Conservation (phyloP, 345 rosid species). For the Ceriops decandra region DNA sequence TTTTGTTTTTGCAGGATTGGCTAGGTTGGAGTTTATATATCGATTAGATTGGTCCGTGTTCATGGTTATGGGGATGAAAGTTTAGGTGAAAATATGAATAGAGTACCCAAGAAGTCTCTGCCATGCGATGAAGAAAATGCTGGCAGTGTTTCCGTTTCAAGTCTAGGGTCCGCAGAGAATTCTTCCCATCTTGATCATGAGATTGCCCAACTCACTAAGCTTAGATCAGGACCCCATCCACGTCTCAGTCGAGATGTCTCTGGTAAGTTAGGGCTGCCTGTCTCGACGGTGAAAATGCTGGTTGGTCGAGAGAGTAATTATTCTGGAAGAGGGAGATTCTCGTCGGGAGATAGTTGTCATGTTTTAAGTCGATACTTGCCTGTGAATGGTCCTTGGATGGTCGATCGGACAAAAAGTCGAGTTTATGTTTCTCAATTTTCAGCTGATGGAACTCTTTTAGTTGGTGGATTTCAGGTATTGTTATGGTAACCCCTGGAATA, state of each 20-base stretch:
- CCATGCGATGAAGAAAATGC: slow-evolving; percentile 26
- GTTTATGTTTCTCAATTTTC: slow-evolving; percentile 68
- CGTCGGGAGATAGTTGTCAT: slow-evolving; percentile 56
- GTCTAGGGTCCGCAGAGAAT: slow-evolving; percentile 5
- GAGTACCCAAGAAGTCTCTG: slow-evolving; percentile 15
- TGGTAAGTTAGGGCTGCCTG: slow-evolving; percentile 32
- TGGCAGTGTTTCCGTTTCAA: slow-evolving; percentile 3
- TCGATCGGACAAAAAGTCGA: slow-evolving; percentile 38
- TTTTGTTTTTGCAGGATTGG: too few species aligned
- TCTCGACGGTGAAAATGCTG: slow-evolving; percentile 59
- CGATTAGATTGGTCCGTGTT: neutral
- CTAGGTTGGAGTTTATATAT: too few species aligned
- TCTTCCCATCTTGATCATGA: slow-evolving; percentile 40
- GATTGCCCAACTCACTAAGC: slow-evolving; percentile 46
- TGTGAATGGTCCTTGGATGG: slow-evolving; percentile 40
- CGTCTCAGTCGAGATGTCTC: slow-evolving; percentile 22
- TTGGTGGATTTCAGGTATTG: slow-evolving; percentile 59
- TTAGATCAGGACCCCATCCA: slow-evolving; percentile 46
- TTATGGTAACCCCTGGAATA: neutral
- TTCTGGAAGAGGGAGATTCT: slow-evolving; percentile 55
- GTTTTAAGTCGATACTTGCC: slow-evolving; percentile 58
- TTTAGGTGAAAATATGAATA: slow-evolving; percentile 24
- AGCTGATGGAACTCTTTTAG: slow-evolving; percentile 54
- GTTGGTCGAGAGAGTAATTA: slow-evolving; percentile 57
- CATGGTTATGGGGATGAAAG: neutral